A percentile compares a stretch with the other conserved stretches of the same genome.
phyloP scores from a whole-genome alignment of 2,329 filamentous ascomycete genomes.

The Xylariales sp. region DNA sequence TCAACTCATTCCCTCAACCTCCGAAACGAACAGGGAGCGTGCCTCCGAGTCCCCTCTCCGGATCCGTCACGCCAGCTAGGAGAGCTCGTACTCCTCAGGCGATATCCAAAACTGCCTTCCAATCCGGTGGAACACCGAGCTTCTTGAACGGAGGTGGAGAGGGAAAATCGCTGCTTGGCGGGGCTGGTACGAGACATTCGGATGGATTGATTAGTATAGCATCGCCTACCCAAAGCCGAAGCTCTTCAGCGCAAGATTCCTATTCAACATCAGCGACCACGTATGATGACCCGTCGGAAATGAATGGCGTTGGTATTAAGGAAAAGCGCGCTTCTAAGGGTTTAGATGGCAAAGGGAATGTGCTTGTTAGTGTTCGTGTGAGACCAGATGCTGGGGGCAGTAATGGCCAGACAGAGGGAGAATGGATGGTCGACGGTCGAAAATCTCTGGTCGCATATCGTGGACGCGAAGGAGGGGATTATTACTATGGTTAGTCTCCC shows the following conservation, averaged over 20 bases:
- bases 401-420: slow-evolving; percentile 72
- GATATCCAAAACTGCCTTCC: slow-evolving; percentile 64
- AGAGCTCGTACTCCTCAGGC: slow-evolving; percentile 65
- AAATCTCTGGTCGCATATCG: slow-evolving; percentile 83
- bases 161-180: slow-evolving; percentile 75
- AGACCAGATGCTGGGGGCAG: slow-evolving; percentile 81
- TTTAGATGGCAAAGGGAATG: slow-evolving; percentile 87
- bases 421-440: slow-evolving; percentile 93
- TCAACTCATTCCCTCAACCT: slow-evolving; percentile 92
- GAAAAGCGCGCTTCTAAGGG: slow-evolving; percentile 65
- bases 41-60: slow-evolving; percentile 70
- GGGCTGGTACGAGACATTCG: slow-evolving; percentile 72
- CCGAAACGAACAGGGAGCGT: slow-evolving; percentile 75
- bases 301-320: slow-evolving; percentile 50
- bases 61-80: slow-evolving; percentile 56
- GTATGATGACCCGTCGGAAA: slow-evolving; percentile 81
- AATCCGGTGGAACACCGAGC: slow-evolving; percentile 71
- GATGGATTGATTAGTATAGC: slow-evolving; percentile 81
- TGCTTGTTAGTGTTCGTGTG: slow-evolving; percentile 93
- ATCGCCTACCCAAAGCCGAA: slow-evolving; percentile 88
- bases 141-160: slow-evolving; percentile 83
- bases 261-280: slow-evolving; percentile 91
- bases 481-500: slow-evolving; percentile 80
- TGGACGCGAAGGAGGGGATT: slow-evolving; percentile 91
- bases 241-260: slow-evolving; percentile 91